Evolutionary conservation across 2,329 filamentous ascomycete genomes (phyloP), one percentile per base, ranked within the genome.

Genomic region (Venturia asperata): DNA sequence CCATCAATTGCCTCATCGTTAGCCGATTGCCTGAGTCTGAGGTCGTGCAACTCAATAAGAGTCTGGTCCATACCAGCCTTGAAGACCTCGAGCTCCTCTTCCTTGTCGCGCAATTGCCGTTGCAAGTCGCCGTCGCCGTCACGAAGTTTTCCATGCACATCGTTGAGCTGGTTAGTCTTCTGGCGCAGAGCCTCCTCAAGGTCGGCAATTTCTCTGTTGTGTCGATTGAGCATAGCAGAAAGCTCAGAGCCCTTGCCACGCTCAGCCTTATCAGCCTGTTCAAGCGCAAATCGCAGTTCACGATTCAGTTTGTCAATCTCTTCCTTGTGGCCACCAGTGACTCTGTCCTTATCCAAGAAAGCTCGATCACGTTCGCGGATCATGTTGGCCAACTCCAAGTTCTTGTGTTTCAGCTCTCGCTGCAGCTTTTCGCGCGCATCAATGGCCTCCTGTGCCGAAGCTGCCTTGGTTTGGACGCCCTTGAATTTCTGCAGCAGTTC

Each of bases 351-450:
- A 68, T 99, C 94, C 73, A 97, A 91, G 63, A 97, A 78, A 39
- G 94, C 94, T 68, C 94, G 87, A 73, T 99, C 94, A 70, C 94
- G 85, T 79, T 99, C 94, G 55, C 94, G 86, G 69, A 99, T 99
- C 94, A 99, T 97, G 75, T 97, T 92, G 41, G 94, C 94, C 67
- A 99, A 79, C 76, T 99, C 94, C n/a, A 99, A 81, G 74, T 99
- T 99, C 85, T 99, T 99, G 39, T 93, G 97, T 84, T 99, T 99
- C 75, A 99, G 89, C 78, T 99, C 94, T 42, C 93, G 89, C 79
- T 97, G 92, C 63, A 99, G 83, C 80, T 95, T 96, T 79, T 99
- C 94, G 10, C 93, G 88, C 70, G 85, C 87, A 66, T 97, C 94
- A 68, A 97, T 96, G 1, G 94, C 94, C 78, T 99, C 94, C 74